These are phyloP conservation scores for Helicocarpus griseus DNA, from an alignment of 2,329 filamentous ascomycete genomes.

Conservation along the genomic window DNA sequence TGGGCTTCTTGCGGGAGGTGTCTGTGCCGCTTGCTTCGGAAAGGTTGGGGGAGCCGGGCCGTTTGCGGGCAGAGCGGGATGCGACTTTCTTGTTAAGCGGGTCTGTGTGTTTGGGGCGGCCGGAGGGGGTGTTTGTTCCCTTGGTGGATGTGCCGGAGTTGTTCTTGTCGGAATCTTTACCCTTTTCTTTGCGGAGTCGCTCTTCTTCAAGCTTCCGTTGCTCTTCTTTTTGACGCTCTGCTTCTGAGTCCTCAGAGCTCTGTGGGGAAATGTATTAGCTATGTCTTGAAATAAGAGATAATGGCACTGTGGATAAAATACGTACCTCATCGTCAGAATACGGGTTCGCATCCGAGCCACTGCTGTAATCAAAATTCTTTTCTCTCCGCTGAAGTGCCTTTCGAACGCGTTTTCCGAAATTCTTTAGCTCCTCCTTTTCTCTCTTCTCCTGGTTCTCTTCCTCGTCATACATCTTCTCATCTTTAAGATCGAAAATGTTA, in stretches of 20 bases:
- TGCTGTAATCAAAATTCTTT: constrained; percentile 77
- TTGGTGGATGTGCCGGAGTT: constrained; percentile 52
- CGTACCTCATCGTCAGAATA: constrained; percentile 45
- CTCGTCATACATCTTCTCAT: constrained; percentile 61
- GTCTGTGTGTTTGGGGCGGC: constrained; percentile 45
- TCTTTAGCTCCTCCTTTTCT: constrained; percentile 59
- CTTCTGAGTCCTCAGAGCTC: constrained; percentile 55
- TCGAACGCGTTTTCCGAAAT: constrained; percentile 64
- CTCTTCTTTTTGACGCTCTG: constrained; percentile 51
- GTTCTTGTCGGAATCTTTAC: constrained; percentile 37
- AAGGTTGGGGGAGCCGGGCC: constrained; percentile 72
- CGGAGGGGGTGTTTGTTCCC: constrained; percentile 58
- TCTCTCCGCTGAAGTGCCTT: constrained; percentile 79
- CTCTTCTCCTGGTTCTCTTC: constrained; percentile 54
- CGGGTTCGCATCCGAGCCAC: constrained; percentile 52
- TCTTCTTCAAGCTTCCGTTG: constrained; percentile 51
- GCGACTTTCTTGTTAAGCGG: constrained; percentile 39
- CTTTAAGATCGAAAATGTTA: constrained; percentile 70
- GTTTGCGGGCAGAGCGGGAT: constrained; percentile 54
- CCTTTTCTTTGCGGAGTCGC: constrained; percentile 44
- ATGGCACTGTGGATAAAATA: not conserved
- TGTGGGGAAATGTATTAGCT: constrained; percentile 20
- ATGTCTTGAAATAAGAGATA: constrained; percentile 1
- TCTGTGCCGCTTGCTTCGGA: constrained; percentile 92
- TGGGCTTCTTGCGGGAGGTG: constrained; percentile 68